Evolutionary conservation across 2,329 filamentous ascomycete species (phyloP).

Genomic region (Colletotrichum sp.): DNA sequence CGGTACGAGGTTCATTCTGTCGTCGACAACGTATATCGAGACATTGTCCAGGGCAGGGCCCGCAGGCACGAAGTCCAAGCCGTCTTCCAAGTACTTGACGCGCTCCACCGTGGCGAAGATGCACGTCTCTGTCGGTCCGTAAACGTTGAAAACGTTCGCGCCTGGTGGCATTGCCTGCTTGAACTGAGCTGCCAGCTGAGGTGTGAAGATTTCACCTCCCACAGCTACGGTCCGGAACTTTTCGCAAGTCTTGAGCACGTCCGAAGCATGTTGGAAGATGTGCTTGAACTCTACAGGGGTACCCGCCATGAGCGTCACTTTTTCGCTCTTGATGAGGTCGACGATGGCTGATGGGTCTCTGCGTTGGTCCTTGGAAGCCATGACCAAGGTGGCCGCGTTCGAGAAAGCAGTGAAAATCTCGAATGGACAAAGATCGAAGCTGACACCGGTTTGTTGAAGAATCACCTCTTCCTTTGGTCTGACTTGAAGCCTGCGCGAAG

Average conservation of each 20-base stretch:
- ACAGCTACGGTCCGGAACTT: conserved; percentile 21
- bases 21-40: conserved; percentile 47
- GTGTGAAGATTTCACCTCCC: conserved; percentile 23
- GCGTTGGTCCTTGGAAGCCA: conserved; percentile 34
- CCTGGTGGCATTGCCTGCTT: neutral
- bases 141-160: conserved; percentile 26
- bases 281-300: conserved; percentile 46
- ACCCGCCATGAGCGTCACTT: conserved; percentile 40
- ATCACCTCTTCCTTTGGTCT: conserved; percentile 28
- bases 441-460: conserved; percentile 42
- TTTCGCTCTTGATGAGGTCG: conserved; percentile 35
- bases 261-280: conserved; percentile 29
- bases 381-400: conserved; percentile 38
- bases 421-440: conserved; percentile 45
- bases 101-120: conserved; percentile 2
- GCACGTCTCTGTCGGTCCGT: conserved; percentile 35
- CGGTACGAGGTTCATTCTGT: conserved; percentile 36
- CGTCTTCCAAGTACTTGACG: neutral
- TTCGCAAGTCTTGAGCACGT: neutral
- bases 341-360: conserved; percentile 39
- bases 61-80: neutral
- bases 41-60: conserved; percentile 33
- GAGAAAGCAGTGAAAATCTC: conserved; percentile 41
- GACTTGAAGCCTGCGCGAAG: conserved; percentile 12
- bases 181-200: conserved; percentile 17